phyloP scores from a whole-genome alignment of 1,284 basidiomycete species.

The Puccinia novopanici region DNA sequence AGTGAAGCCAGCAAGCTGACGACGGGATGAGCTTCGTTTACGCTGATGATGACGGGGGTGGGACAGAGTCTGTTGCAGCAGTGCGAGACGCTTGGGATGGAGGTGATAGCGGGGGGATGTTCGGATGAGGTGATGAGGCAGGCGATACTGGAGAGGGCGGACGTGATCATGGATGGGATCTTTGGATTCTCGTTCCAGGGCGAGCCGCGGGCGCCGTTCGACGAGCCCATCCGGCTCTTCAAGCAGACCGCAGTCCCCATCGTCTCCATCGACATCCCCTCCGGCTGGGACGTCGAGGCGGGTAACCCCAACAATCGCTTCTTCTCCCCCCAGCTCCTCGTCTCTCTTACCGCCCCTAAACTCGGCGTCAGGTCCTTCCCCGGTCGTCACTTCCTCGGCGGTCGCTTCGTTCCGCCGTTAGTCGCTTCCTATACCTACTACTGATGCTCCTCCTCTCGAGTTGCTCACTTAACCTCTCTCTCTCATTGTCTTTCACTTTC shows the following conservation, averaged over 20 bases:
- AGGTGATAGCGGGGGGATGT: constrained; percentile 47
- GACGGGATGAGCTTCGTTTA: no score
- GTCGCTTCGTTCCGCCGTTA: constrained; percentile 83
- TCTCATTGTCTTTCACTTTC: not conserved
- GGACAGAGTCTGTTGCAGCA: constrained; percentile 75
- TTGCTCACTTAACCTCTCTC: not conserved
- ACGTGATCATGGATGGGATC: constrained; percentile 89
- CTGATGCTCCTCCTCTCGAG: not conserved
- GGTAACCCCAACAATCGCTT: constrained; percentile 62
- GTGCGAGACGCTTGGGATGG: constrained; percentile 82
- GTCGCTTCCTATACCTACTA: constrained; percentile 55
- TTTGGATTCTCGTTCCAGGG: constrained; percentile 94
- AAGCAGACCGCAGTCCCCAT: constrained; percentile 53
- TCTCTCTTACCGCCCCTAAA: constrained; percentile 93
- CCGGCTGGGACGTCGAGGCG: constrained; percentile 88
- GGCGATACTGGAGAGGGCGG: constrained; percentile 68
- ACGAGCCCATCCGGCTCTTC: constrained; percentile 71
- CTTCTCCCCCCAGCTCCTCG: constrained; percentile 74
- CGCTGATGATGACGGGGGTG: not conserved
- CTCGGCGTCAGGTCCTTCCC: constrained; percentile 74
- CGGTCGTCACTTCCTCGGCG: constrained; percentile 86
- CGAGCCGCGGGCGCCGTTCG: constrained; percentile 81
- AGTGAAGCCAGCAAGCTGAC: no score
- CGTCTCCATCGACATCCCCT: constrained; percentile 81
- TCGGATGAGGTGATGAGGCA: constrained; percentile 59